Conservation (phyloP, 768 basidiomycete species). For the Polyporus arcularius region DNA sequence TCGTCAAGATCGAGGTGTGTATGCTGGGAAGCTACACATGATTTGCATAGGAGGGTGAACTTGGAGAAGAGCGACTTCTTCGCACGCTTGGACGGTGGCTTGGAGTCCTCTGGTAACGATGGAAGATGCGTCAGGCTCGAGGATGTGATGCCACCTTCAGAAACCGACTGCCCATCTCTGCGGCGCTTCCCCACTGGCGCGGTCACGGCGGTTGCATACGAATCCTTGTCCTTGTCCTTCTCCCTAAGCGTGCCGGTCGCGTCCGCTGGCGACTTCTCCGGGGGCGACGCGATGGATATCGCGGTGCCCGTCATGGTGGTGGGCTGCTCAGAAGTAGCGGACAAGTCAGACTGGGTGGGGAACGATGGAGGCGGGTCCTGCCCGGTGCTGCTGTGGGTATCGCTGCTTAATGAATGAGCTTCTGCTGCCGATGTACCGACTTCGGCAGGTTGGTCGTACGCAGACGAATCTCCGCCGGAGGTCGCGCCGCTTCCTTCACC, state of each 20-base stretch:
- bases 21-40: conserved; percentile 58
- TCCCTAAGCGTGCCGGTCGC: conserved; percentile 1
- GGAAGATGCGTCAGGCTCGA: conserved; percentile 29
- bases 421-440: conserved; percentile 9
- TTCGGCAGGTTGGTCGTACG: conserved; percentile 5
- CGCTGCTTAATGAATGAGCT: conserved; percentile 10
- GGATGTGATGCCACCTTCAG: conserved; percentile 33
- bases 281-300: conserved; percentile 7
- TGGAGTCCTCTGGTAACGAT: conserved; percentile 23
- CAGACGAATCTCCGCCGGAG: conserved; percentile 4
- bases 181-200: conserved; percentile 39
- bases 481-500: conserved; percentile 8
- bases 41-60: conserved; percentile 60
- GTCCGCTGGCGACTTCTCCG: conserved; percentile 4
- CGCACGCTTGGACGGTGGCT: conserved; percentile 32
- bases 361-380: conserved; percentile 18
- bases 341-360: conserved; percentile 14
- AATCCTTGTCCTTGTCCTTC: conserved; percentile 39
- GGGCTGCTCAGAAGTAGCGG: conserved; percentile 6
- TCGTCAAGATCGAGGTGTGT: conserved; percentile 44
- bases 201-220: conserved; percentile 37
- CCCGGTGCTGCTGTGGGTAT: conserved; percentile 15
- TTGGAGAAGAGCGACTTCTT: conserved; percentile 59
- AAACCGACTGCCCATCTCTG: conserved; percentile 25
- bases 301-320: conserved; percentile 16